Evolutionary conservation across 305 asterid genomes (phyloP).

Genomic region (Petunia hybrid): DNA sequence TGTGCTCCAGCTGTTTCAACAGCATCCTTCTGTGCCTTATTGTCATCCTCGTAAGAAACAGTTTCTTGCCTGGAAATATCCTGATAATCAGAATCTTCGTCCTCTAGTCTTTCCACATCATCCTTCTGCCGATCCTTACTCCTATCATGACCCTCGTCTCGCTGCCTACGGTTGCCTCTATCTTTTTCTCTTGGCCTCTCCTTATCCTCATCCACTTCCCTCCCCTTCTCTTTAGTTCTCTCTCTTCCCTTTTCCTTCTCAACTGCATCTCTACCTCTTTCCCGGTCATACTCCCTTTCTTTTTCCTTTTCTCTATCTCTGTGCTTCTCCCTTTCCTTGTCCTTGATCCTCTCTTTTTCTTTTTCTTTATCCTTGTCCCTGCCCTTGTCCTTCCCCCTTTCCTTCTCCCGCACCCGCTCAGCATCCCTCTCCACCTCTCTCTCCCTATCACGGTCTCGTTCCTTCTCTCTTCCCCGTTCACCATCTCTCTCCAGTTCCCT

Average conservation of each 20-base stretch:
- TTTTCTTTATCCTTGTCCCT: constrained; percentile 61
- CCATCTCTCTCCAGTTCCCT: constrained; percentile 60
- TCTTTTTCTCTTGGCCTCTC: constrained; percentile 48
- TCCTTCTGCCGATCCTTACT: constrained; percentile 60
- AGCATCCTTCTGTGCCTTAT: constrained; percentile 48
- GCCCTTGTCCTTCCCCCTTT: constrained; percentile 52
- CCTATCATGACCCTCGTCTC: constrained; percentile 64
- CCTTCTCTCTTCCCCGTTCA: constrained; percentile 65
- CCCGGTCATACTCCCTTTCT: constrained; percentile 57
- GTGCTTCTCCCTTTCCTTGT: constrained; percentile 69
- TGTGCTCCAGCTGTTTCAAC: constrained; percentile 47
- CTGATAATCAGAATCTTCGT: constrained; percentile 45
- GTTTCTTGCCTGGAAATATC: constrained; percentile 44
- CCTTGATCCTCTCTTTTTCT: constrained; percentile 53
- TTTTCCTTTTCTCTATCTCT: constrained; percentile 69
- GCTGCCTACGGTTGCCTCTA: constrained; percentile 55
- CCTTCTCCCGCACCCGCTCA: constrained; percentile 61
- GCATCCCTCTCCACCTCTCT: constrained; percentile 61
- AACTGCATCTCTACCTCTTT: constrained; percentile 48
- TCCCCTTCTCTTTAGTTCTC: constrained; percentile 30
- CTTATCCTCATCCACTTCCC: constrained; percentile 40
- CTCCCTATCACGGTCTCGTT: constrained; percentile 58
- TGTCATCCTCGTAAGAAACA: constrained; percentile 49
- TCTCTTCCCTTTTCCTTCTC: constrained; percentile 38
- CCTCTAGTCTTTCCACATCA: constrained; percentile 42